These are phyloP conservation scores for Tuctoria greenei DNA, from an alignment of 176 grass and related monocot genomes.

Conservation along the genomic window DNA sequence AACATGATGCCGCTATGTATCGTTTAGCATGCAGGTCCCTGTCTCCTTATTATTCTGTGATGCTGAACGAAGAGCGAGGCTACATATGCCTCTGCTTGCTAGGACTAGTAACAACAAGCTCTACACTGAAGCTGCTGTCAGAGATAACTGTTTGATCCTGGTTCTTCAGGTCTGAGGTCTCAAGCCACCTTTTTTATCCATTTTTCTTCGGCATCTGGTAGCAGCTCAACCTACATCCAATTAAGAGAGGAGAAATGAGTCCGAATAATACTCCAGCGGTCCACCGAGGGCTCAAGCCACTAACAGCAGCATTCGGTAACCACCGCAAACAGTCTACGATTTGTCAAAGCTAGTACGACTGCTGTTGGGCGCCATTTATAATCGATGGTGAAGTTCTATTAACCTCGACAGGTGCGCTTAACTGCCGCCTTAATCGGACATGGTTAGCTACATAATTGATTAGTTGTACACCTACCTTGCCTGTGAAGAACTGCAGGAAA, in stretches of 20 bases:
- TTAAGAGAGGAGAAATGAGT: not conserved
- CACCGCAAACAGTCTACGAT: not conserved
- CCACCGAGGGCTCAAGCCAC: not conserved
- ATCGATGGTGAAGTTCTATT: slow-evolving; percentile 11
- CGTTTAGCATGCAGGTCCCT: not conserved
- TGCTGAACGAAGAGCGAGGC: not conserved
- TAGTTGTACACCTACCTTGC: slow-evolving; percentile 35
- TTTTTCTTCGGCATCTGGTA: not conserved
- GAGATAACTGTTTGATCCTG: slow-evolving; percentile 2
- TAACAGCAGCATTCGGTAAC: slow-evolving; percentile 24
- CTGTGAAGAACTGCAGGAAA: slow-evolving; percentile 19
- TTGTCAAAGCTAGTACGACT: slow-evolving; percentile 22
- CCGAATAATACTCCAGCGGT: not conserved
- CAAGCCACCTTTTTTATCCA: not conserved
- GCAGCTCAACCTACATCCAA: not conserved
- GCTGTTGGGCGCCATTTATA: slow-evolving; percentile 2
- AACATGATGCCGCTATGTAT: not conserved
- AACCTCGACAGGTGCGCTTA: slow-evolving; percentile 41
- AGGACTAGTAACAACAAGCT: not conserved
- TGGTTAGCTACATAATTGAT: not conserved
- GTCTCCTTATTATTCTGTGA: slow-evolving; percentile 14
- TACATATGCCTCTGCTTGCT: not conserved
- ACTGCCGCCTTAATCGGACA: slow-evolving; percentile 30
- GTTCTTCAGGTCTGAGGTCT: not conserved
- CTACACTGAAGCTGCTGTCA: not conserved